These are phyloP conservation scores for Aspergillus udagawae DNA, from an alignment of 2,329 filamentous ascomycete genomes.

Conservation along the genomic window DNA sequence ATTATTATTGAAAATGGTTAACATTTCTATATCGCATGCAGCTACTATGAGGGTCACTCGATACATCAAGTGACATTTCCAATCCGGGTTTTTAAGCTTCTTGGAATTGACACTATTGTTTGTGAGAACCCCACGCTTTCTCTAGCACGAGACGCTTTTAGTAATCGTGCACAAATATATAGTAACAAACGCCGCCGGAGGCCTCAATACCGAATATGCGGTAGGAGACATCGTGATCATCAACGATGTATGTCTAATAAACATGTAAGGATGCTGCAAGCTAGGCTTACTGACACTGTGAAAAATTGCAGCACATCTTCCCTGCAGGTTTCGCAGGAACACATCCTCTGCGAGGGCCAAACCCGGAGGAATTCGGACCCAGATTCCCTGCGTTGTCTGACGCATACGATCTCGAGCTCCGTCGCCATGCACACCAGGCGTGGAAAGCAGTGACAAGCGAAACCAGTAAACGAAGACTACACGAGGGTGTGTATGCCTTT, in stretches of 20 bases:
- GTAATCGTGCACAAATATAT: background rate
- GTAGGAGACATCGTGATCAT: conserved; percentile 64
- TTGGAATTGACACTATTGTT: conserved; percentile 59
- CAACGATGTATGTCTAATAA: conserved; percentile 52
- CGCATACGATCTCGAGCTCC: conserved; percentile 61
- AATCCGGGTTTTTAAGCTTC: conserved; percentile 59
- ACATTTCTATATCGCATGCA: conserved; percentile 22
- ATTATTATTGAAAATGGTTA: conserved; percentile 1
- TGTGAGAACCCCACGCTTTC: conserved; percentile 33
- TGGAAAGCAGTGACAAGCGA: conserved; percentile 50
- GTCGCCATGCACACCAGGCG: conserved; percentile 53
- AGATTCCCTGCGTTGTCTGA: conserved; percentile 63
- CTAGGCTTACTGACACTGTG: conserved; percentile 8
- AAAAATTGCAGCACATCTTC: conserved; percentile 53
- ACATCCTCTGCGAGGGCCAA: conserved; percentile 60
- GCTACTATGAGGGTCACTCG: conserved; percentile 65
- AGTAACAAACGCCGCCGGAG: conserved; percentile 66
- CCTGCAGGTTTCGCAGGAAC: conserved; percentile 58
- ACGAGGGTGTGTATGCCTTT: conserved; percentile 65
- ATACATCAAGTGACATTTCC: conserved; percentile 62
- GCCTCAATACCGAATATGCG: conserved; percentile 59
- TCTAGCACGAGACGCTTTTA: background rate
- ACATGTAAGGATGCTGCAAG: background rate
- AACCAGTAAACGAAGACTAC: conserved; percentile 49
- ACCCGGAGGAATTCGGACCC: conserved; percentile 58